Base-by-base conservation (phyloP, 164 flowering plant genomes). In the Vitis labrusca region DNA sequence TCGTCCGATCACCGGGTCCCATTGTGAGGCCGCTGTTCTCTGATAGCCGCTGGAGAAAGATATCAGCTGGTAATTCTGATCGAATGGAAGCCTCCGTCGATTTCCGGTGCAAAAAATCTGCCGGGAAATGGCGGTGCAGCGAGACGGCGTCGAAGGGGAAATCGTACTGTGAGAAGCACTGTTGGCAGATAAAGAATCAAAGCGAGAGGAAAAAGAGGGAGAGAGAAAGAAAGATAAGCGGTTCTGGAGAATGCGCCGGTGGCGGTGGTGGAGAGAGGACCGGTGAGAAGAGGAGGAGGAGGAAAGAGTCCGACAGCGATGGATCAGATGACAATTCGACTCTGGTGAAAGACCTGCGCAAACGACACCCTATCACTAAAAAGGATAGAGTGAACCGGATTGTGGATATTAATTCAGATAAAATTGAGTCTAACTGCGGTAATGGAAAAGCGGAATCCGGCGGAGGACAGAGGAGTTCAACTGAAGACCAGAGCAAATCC, bases 211-310 rank as follows among this genome's bases (percentile, higher is more conserved):
- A 15, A 16, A 16, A 17, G 6, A 37, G 44, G 44, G 14, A 9
- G 29, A 48, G 29, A 47, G 65, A 10, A 8, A 14, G 17, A 58
- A 27, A 37, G 12, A 7, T 12, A 3, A 65, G 10, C 11, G 61
- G 11, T 3, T 23, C 30, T 16, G 68, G 57, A 30, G 59, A 67
- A 47, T 61, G 5, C n/a, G n/a, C 56, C 56, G 30, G 49, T 51
- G 59, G 30, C 10, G 59, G 32, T 1, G 17, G 5, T 17, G 32
- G 15, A 16, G 9, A 51, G 23, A 54, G 54, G 50, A 63, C 61
- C n/a, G 44, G 62, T 13, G 19, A 44, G 61, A 70, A 62, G 73
- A 54, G n/a, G 73, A 63, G n/a, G 73, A 63, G 15, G 50, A 58
- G 10, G 50, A 11, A 23, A 11, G 47, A 57, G 16, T 23, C 17